phyloP scores from a whole-genome alignment of 352 stramenopile genomes.

The Globisporangium recalcitrans region DNA sequence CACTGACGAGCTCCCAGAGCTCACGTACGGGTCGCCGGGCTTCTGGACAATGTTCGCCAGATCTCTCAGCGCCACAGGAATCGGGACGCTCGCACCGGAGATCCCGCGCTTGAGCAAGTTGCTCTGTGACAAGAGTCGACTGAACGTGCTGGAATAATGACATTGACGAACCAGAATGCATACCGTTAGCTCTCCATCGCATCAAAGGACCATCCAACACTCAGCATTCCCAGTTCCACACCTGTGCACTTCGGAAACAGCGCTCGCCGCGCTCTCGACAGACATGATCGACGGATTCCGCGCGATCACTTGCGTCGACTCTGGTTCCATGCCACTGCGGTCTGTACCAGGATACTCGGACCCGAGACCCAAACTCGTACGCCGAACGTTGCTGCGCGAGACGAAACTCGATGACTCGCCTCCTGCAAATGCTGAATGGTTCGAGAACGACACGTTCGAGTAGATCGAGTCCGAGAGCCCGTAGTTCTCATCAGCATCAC shows the following conservation, averaged over 20 bases:
- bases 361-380: slow-evolving; percentile 10
- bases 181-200: slow-evolving; percentile 1
- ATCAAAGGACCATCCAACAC: not conserved
- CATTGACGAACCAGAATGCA: too few species aligned
- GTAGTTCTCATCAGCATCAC: slow-evolving; percentile 24
- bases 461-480: slow-evolving; percentile 58
- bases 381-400: slow-evolving; percentile 20
- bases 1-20: slow-evolving; percentile 23
- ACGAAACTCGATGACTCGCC: slow-evolving; percentile 12
- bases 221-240: not conserved
- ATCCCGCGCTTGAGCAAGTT: slow-evolving; percentile 50
- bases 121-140: slow-evolving; percentile 54
- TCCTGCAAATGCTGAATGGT: slow-evolving; percentile 24
- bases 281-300: slow-evolving; percentile 25
- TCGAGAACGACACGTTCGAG: slow-evolving; percentile 46
- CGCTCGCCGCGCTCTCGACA: slow-evolving; percentile 33
- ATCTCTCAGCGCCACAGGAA: slow-evolving; percentile 17
- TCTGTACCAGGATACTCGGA: slow-evolving; percentile 8
- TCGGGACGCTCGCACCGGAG: slow-evolving; percentile 23
- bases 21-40: slow-evolving; percentile 42
- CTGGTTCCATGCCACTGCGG: slow-evolving; percentile 17
- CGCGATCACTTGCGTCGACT: slow-evolving; percentile 18
- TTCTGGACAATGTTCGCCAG: slow-evolving; percentile 33
- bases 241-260: slow-evolving; percentile 24
- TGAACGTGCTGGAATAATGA: slow-evolving; percentile 67